phyloP scores from a whole-genome alignment of 2,329 filamentous ascomycete genomes.

The Neoascochyta sp. region DNA sequence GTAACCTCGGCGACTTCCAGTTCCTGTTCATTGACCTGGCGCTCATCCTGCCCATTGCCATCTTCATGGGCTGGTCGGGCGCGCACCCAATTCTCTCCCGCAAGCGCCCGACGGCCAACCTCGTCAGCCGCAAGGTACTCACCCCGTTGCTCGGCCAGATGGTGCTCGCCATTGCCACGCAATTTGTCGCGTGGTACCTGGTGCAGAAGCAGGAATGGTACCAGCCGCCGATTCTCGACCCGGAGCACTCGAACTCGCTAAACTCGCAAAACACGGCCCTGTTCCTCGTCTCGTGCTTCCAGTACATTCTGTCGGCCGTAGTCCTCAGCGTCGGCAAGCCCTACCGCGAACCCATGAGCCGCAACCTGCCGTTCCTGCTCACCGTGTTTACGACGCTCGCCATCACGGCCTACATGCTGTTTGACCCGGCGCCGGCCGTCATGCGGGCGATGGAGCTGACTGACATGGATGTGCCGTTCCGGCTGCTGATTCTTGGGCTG shows the following conservation, averaged over 20 bases:
- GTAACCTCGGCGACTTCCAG: slow-evolving; percentile 95
- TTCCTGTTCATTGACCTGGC: slow-evolving; percentile 93
- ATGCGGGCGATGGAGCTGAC: slow-evolving; percentile 80
- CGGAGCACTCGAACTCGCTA: slow-evolving; percentile 75
- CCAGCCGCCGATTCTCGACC: slow-evolving; percentile 71
- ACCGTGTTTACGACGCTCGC: slow-evolving; percentile 68
- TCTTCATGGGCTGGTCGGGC: slow-evolving; percentile 98
- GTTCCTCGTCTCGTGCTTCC: slow-evolving; percentile 87
- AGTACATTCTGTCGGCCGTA: slow-evolving; percentile 88
- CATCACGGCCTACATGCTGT: slow-evolving; percentile 75
- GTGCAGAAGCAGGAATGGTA: slow-evolving; percentile 82
- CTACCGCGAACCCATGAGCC: slow-evolving; percentile 74
- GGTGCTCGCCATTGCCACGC: slow-evolving; percentile 70
- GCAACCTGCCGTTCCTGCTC: slow-evolving; percentile 81
- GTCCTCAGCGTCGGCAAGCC: slow-evolving; percentile 88
- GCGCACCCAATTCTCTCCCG: slow-evolving; percentile 71
- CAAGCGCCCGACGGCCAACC: slow-evolving; percentile 85
- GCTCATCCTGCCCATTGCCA: slow-evolving; percentile 90
- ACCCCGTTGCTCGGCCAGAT: slow-evolving; percentile 89
- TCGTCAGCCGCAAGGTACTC: slow-evolving; percentile 89
- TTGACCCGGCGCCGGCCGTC: slow-evolving; percentile 68
- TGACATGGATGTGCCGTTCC: slow-evolving; percentile 67
- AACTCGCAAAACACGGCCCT: slow-evolving; percentile 93
- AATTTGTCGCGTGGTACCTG: slow-evolving; percentile 67
- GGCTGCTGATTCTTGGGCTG: slow-evolving; percentile 66